phyloP scores from a whole-genome alignment of 257 asterid genomes.

The Voacanga thouarsii region DNA sequence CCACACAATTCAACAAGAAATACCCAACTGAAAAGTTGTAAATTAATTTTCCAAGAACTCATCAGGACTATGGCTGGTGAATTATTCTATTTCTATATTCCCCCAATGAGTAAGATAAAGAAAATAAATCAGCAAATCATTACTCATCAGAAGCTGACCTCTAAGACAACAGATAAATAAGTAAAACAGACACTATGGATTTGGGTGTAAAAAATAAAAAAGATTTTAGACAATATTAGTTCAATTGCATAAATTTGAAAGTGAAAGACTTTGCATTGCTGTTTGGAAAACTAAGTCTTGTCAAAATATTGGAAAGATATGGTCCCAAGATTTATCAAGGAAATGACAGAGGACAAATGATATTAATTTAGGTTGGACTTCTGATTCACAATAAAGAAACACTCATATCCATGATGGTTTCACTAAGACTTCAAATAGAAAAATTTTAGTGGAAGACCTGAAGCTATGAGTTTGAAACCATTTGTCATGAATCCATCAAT shows the following conservation, averaged over 20 bases:
- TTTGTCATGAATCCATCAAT: neutral
- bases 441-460: neutral
- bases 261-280: neutral
- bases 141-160: neutral
- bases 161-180: neutral
- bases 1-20: neutral
- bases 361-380: neutral
- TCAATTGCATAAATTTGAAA: neutral
- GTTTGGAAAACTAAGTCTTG: neutral
- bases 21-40: neutral
- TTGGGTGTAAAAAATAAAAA: neutral
- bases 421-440: neutral
- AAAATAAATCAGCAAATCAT: neutral
- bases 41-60: neutral
- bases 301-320: neutral
- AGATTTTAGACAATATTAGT: neutral
- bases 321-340: neutral
- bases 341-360: neutral
- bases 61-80: neutral
- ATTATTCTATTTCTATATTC: neutral
- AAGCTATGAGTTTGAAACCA: neutral
- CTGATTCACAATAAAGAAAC: neutral
- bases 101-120: neutral
- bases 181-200: neutral
- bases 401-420: neutral